These are phyloP conservation scores for Ramaria rubella DNA, from an alignment of 768 basidiomycete genomes.

Conservation along the genomic window DNA sequence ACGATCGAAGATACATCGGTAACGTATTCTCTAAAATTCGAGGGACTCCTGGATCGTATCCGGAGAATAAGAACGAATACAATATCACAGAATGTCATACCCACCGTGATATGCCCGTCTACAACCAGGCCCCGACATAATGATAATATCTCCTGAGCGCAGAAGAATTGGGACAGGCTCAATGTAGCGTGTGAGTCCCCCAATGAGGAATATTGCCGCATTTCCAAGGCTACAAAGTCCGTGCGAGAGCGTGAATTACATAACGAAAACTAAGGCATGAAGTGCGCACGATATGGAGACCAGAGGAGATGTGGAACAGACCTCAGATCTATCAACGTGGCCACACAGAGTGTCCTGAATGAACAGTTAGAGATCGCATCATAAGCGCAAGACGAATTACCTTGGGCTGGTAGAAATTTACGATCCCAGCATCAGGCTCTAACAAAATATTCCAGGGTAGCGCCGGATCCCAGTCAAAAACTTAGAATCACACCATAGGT, in stretches of 20 bases:
- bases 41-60: slow-evolving; percentile 57
- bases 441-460: too few species aligned
- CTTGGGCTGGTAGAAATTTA: slow-evolving; percentile 89
- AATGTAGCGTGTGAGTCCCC: slow-evolving; percentile 68
- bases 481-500: slow-evolving; percentile 58
- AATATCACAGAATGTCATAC: slow-evolving; percentile 16
- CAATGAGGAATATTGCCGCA: slow-evolving; percentile 85
- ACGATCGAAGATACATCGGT: slow-evolving; percentile 48
- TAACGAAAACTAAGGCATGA: background rate
- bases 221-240: slow-evolving; percentile 64
- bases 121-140: slow-evolving; percentile 87
- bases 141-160: slow-evolving; percentile 83
- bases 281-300: slow-evolving; percentile 83
- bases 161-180: slow-evolving; percentile 78
- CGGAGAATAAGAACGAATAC: background rate
- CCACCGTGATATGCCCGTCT: slow-evolving; percentile 90
- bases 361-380: background rate
- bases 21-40: slow-evolving; percentile 78
- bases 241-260: background rate
- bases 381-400: slow-evolving; percentile 21
- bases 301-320: slow-evolving; percentile 86
- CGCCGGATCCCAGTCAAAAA: too few species aligned
- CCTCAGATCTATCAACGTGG: slow-evolving; percentile 95
- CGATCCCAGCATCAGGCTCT: slow-evolving; percentile 96
- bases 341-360: slow-evolving; percentile 85